Evolutionary conservation across 1,139 yeast genomes (phyloP), one percentile per base, ranked within the genome.

Genomic region (Sugiyamaella grinbergsii): DNA sequence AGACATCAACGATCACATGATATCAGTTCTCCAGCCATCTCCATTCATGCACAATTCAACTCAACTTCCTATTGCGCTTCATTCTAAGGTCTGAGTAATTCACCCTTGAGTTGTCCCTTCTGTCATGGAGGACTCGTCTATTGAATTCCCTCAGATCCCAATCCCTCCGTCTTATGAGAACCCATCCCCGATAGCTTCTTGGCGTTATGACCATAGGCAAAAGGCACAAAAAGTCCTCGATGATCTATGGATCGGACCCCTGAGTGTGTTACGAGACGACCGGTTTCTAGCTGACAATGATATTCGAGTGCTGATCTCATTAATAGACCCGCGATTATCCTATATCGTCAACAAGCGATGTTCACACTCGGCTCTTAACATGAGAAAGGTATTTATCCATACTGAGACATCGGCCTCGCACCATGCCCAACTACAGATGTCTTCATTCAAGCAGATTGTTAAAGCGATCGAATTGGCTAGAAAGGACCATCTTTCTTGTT

Each of bases 221-320:
- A 54, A 55, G 20, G 64, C 69, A 4, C 69, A 65, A 52, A 57
- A 58, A 50, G 49, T 67, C 8, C 40, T 57, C 3, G 61, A 62
- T n/a, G 49, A 61, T 20, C 49, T 67, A 10, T 67, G 65, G 64
- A 58, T 67, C 13, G 71, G 71, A 3, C 71, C 71, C 7, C 53
- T 63, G 53, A 51, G 62, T 4, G 61, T 56, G 11, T 49, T 64
- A 19, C 53, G 59, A 11, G 60, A 66, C 49, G 54, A 47, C 2
- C 51, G 48, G 13, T 64, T 64, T 47, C 42, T 67, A 18, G 47
- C 18, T n/a, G 37, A 54, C 8, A 48, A 59, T 46, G 57, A 61
- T 39, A 62, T 67, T 44, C 55, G 59, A 4, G 57, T 61, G 2
- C 47, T 62, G 28, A 55, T 64, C 5, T 59, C 61, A 2, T 32